These are phyloP conservation scores for Leavenworthia alabamica DNA, from an alignment of 345 rosid species.

Conservation along the genomic window DNA sequence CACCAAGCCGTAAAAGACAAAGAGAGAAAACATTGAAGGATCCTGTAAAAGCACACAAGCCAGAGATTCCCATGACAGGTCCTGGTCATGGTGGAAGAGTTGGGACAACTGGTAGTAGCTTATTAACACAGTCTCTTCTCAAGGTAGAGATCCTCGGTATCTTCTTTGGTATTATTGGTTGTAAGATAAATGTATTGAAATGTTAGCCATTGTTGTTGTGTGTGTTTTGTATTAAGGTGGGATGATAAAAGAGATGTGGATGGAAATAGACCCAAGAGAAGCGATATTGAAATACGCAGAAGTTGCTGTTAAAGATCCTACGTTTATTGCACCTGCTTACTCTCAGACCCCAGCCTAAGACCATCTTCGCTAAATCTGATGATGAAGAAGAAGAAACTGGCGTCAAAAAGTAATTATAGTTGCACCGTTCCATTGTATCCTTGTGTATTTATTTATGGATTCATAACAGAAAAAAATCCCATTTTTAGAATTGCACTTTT, in stretches of 20 bases:
- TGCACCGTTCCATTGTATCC: too few relatives aligned
- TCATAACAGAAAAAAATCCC: too few relatives aligned
- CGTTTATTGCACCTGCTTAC: conserved; percentile 95
- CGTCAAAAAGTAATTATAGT: too few relatives aligned
- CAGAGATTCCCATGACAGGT: conserved; percentile 86
- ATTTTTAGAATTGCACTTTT: too few relatives aligned
- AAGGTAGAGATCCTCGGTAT: conserved; percentile 44
- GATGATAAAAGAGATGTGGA: conserved; percentile 99
- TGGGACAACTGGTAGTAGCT: conserved; percentile 80
- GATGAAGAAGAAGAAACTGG: too few relatives aligned
- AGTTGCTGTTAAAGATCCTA: conserved; percentile 82
- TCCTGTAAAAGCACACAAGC: conserved; percentile 85
- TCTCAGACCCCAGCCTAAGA: conserved; percentile 83
- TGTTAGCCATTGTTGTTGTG: background rate
- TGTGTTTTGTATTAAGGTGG: conserved; percentile 86
- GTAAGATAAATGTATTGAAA: background rate
- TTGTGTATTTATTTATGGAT: too few relatives aligned
- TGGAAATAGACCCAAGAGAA: conserved; percentile 99
- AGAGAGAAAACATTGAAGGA: conserved; percentile 87
- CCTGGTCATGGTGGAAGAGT: conserved; percentile 97
- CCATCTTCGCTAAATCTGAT: conserved; percentile 80
- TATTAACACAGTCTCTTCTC: conserved; percentile 90
- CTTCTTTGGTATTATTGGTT: background rate
- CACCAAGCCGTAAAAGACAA: conserved; percentile 95
- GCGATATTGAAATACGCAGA: conserved; percentile 93